Evolutionary conservation across 116 monocot genomes (phyloP), one percentile per base, ranked within the genome.

Genomic region (Cymodocea nodosa): DNA sequence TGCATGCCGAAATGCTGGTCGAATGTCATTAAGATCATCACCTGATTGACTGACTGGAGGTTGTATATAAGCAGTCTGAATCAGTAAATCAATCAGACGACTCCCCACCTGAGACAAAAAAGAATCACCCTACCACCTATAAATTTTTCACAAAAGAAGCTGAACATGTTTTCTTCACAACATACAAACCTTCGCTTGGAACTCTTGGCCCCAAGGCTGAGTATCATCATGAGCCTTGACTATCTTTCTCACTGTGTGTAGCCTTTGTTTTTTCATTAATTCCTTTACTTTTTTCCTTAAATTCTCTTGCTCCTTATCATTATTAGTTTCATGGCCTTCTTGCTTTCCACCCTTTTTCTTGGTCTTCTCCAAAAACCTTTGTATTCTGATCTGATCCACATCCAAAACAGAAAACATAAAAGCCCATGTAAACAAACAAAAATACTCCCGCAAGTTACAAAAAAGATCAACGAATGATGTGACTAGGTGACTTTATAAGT

Each of bases 1-100:
- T 22, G 65, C 51, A 59, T 89, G 98, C 57, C 67, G 82, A 52
- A 99, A 99, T 66, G 92, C 98, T 71, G 98, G 89, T 23, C 98
- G 82, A 68, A 99, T 89, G 68, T 99, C 98, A 69, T 84, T 80
- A 63, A 82, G 77, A 52, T 81, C 73, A 50, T 99, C 86, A 15
- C 76, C 77, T 63, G 68, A 66, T 69, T 99, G 98, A 76, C 75
- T 80, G 74, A 81, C 76, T n/a, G 98, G 92, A 60, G 86, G 92
- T 67, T 98, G 98, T 73, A 98, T 86, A 78, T 84, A 84, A 53
- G 98, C 98, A 67, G 86, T 82, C 9, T 98, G 86, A 52, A 98
- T 77, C 63, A 98, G 67, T 34, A 98, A 68, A 68, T 98, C 89
- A 73, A 98, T 84, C 70, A 98, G 79, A 30, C 98, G 86, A 65